Evolutionary conservation across 2,329 filamentous ascomycete species (phyloP).

Genomic region (Aureobasidium lini): DNA sequence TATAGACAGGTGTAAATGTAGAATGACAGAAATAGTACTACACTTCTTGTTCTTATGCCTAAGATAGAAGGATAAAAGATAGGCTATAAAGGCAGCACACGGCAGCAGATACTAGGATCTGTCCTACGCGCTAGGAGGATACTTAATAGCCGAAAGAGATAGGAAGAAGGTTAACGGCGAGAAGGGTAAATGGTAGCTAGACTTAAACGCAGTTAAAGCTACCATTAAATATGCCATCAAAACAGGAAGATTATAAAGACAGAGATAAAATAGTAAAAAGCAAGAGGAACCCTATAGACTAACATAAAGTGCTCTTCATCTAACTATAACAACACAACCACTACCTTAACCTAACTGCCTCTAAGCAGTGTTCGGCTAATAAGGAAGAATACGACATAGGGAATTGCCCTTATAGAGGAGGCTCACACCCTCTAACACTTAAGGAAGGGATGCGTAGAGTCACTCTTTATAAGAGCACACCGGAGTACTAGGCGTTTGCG

Average conservation of each 20-base stretch:
- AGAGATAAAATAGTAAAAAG: not conserved
- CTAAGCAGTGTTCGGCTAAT: not conserved
- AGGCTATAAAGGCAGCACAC: too few relatives aligned
- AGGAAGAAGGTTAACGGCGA: not conserved
- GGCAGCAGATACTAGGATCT: too few relatives aligned
- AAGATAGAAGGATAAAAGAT: too few relatives aligned
- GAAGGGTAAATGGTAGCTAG: not conserved
- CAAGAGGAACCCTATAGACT: not conserved
- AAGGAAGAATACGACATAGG: not conserved
- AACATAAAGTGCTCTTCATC: not conserved
- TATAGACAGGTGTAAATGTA: too few relatives aligned
- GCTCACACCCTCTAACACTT: not conserved
- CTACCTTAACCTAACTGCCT: not conserved
- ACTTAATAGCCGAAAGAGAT: too few relatives aligned
- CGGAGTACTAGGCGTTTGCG: not conserved
- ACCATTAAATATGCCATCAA: not conserved
- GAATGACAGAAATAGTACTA: too few relatives aligned
- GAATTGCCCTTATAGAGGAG: not conserved
- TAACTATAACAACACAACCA: not conserved
- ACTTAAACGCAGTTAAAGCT: not conserved
- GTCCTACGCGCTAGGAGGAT: too few relatives aligned
- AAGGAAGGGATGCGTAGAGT: not conserved
- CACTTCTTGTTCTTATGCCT: too few relatives aligned
- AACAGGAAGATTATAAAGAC: not conserved
- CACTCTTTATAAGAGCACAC: not conserved